Evolutionary conservation across 495 filamentous ascomycete genomes (phyloP), one percentile per base, ranked within the genome.

Genomic region (Daldinia grandis): DNA sequence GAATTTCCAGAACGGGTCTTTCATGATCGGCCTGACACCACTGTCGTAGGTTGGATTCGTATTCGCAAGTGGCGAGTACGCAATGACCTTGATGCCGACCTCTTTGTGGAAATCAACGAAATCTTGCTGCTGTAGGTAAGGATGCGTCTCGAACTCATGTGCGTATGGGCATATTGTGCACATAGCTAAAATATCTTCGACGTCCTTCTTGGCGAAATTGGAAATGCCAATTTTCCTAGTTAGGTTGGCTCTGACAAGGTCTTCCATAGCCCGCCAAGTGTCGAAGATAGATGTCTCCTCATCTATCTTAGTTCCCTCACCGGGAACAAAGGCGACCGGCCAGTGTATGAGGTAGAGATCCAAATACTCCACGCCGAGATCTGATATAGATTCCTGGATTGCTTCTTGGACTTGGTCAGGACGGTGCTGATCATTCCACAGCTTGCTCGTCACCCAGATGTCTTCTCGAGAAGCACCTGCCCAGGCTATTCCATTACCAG

Each of bases 341-440:
- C 84, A 93, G 78, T 93, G 91, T 68, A 93, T 91, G 62, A 91
- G 77, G 66, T 84, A 92, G 6, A 92, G 81, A 74, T 93, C 91
- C 47, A 93, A 79, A 73, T 92, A 92, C 47, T 89, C 87, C 17
- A 89, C 69, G 0, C 79, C 84, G 37, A 92, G 83, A 66, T 91
- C 87, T 28, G 82, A 76, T 14, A 92, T 79, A 5, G 90, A 88
- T 62, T 87, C 82, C 54, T 88, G 81, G 62, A 88, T 74, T n/a
- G 90, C 88, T 10, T 78, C 77, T 30, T 76, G 78, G 3, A 90
- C 90, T 50, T 88, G 87, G 28, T 88, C 84, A 1, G 88, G 86
- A 57, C 88, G 86, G 68, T 92, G 90, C 68, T 87, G 84, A 53
- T 87, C 86, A 78, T 88, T 90, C 89, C 89, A 92, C 17, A 92